Conservation (phyloP, 441 rosid genomes). For the Hypseocharis bilobata region DNA sequence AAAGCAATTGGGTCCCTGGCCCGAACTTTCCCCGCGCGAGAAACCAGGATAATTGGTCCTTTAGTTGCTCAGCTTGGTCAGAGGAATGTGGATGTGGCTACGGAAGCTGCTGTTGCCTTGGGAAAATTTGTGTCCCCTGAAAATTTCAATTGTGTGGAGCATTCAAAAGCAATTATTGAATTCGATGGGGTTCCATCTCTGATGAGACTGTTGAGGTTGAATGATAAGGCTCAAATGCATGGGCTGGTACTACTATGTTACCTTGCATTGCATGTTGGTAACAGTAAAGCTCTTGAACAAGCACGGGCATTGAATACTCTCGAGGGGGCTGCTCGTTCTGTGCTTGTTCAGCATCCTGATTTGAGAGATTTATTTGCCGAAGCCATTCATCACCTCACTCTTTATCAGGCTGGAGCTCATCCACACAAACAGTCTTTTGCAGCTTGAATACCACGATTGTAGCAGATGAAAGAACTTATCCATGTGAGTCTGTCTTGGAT, state of each 20-base stretch:
- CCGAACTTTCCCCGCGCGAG: conserved; percentile 50
- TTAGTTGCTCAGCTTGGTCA: conserved; percentile 37
- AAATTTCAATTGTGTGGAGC: conserved; percentile 43
- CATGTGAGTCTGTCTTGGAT: not conserved
- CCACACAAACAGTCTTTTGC: conserved; percentile 29
- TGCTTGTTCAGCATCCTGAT: conserved; percentile 37
- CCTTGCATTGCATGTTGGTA: conserved; percentile 42
- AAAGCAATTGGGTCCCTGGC: conserved; percentile 53
- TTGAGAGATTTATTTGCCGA: conserved; percentile 38
- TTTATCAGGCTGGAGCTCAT: conserved; percentile 41
- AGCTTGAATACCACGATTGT: conserved; percentile 6
- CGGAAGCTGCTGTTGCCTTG: conserved; percentile 48
- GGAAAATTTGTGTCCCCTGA: conserved; percentile 44
- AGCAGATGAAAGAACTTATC: conserved; percentile 6
- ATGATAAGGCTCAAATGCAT: conserved; percentile 32
- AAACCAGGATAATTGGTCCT: conserved; percentile 42
- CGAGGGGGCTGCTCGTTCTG: conserved; percentile 38
- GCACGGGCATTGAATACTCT: conserved; percentile 39
- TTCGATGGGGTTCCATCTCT: conserved; percentile 37
- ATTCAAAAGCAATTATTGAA: conserved; percentile 48
- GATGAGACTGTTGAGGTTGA: conserved; percentile 35
- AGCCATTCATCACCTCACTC: conserved; percentile 43
- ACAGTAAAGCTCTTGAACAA: conserved; percentile 46
- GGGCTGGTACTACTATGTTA: conserved; percentile 38
- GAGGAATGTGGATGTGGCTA: conserved; percentile 29